phyloP scores from a whole-genome alignment of 148 eudicot species.

The Vaccinium vitisidaea region DNA sequence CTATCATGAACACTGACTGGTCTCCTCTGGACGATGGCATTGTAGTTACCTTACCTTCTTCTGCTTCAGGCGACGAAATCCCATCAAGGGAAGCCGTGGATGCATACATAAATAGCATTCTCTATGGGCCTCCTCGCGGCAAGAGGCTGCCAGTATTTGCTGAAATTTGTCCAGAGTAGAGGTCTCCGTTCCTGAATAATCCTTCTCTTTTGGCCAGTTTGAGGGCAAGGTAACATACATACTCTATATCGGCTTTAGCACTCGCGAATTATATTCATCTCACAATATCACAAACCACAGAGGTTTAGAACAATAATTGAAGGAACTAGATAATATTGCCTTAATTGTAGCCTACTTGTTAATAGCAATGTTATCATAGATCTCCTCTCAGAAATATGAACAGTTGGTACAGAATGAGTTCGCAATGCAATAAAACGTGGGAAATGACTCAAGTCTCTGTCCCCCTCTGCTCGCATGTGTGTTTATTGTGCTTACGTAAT shows the following conservation, averaged over 20 bases:
- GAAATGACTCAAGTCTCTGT: background rate
- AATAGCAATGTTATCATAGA: background rate
- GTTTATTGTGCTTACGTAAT: background rate
- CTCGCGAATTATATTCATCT: background rate
- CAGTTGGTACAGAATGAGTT: background rate
- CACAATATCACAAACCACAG: background rate
- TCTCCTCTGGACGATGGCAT: conserved; percentile 65
- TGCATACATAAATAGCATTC: conserved; percentile 37
- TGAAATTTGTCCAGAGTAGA: conserved; percentile 45
- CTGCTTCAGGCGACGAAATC: conserved; percentile 21
- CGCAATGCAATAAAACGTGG: background rate
- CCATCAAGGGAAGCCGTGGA: conserved; percentile 44
- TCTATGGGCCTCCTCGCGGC: conserved; percentile 33
- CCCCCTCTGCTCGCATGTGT: background rate
- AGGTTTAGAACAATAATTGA: conserved; percentile 8
- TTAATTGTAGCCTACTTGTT: background rate
- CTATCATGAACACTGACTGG: conserved; percentile 40
- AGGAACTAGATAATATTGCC: background rate
- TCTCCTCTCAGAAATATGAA: conserved; percentile 9
- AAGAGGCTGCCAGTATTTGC: conserved; percentile 57
- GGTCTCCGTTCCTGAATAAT: conserved; percentile 1
- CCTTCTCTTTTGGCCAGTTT: background rate
- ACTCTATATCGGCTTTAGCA: background rate
- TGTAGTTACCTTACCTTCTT: conserved; percentile 31
- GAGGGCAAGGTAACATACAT: conserved; percentile 13